These are phyloP conservation scores for Pisolithus marmoratus DNA, from an alignment of 768 basidiomycete genomes.

Conservation along the genomic window DNA sequence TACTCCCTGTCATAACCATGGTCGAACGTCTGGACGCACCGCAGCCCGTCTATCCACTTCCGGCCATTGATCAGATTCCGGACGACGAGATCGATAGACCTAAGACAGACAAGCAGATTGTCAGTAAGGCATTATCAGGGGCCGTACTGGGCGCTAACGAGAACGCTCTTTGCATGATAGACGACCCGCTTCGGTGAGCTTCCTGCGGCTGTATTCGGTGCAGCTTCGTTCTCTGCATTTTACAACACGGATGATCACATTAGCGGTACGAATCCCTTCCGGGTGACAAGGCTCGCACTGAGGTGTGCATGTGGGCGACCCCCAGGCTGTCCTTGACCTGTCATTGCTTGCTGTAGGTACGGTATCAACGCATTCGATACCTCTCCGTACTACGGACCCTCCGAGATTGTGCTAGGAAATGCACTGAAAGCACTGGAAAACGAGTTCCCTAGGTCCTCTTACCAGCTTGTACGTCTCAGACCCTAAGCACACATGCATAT, in stretches of 20 bases:
- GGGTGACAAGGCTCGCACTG: slow-evolving; percentile 68
- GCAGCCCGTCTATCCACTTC: slow-evolving; percentile 36
- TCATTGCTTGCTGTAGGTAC: slow-evolving; percentile 43
- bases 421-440: slow-evolving; percentile 50
- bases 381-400: slow-evolving; percentile 72
- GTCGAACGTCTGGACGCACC: slow-evolving; percentile 36
- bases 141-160: not conserved
- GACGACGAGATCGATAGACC: slow-evolving; percentile 39
- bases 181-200: slow-evolving; percentile 27
- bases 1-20: slow-evolving; percentile 21
- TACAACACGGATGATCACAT: slow-evolving; percentile 64
- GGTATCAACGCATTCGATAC: slow-evolving; percentile 82
- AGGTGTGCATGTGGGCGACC: slow-evolving; percentile 39
- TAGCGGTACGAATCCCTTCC: slow-evolving; percentile 49
- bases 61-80: slow-evolving; percentile 34
- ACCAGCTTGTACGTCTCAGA: slow-evolving; percentile 51
- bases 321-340: no score
- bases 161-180: slow-evolving; percentile 18
- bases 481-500: not conserved
- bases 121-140: slow-evolving; percentile 15
- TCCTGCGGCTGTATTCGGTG: slow-evolving; percentile 61
- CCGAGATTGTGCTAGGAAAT: slow-evolving; percentile 71
- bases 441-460: slow-evolving; percentile 76
- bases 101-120: slow-evolving; percentile 27
- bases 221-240: slow-evolving; percentile 59